Percentiles rank a stretch among this genome's conserved stretches.
These are phyloP conservation scores for Chlorella variabilis DNA, from an alignment of 163 green algal species.

Conservation along the genomic window DNA sequence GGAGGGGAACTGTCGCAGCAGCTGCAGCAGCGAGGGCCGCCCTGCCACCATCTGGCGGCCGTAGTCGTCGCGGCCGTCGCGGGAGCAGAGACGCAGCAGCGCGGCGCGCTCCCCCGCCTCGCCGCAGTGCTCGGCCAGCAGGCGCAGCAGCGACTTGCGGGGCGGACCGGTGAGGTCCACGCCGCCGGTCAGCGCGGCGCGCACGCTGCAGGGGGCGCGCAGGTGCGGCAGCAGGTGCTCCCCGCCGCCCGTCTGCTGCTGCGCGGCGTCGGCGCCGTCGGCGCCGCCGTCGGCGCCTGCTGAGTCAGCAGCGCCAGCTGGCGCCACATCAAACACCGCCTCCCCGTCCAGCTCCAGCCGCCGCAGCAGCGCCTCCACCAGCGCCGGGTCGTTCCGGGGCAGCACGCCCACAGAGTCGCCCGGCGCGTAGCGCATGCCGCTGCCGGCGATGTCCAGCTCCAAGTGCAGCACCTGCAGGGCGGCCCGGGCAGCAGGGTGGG, in stretches of 20 bases:
- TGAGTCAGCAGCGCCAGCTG: conserved; percentile 8
- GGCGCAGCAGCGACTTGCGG: conserved; percentile 84
- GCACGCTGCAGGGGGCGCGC: conserved; percentile 78
- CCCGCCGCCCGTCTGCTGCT: not conserved
- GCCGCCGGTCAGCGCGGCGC: conserved; percentile 65
- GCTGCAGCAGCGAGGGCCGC: conserved; percentile 15
- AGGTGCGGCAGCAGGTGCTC: conserved; percentile 76
- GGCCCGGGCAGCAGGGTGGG: not conserved
- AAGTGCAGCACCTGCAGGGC: conserved; percentile 49
- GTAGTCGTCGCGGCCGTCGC: conserved; percentile 69
- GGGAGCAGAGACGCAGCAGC: conserved; percentile 66
- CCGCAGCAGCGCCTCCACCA: conserved; percentile 78
- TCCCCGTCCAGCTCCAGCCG: conserved; percentile 67
- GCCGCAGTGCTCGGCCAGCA: conserved; percentile 85
- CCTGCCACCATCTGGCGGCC: conserved; percentile 34
- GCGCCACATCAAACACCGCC: conserved; percentile 61
- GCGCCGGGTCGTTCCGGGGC: conserved; percentile 70
- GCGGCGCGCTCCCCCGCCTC: conserved; percentile 61
- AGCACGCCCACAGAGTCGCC: conserved; percentile 83
- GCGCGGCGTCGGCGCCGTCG: not conserved
- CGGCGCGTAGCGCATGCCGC: conserved; percentile 66
- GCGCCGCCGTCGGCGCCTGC: not conserved
- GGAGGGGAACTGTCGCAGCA: conserved; percentile 60
- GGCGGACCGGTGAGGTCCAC: conserved; percentile 83
- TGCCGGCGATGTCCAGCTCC: conserved; percentile 70